phyloP scores from a whole-genome alignment of 2,329 filamentous ascomycete genomes.

The Trichoderma koningii region DNA sequence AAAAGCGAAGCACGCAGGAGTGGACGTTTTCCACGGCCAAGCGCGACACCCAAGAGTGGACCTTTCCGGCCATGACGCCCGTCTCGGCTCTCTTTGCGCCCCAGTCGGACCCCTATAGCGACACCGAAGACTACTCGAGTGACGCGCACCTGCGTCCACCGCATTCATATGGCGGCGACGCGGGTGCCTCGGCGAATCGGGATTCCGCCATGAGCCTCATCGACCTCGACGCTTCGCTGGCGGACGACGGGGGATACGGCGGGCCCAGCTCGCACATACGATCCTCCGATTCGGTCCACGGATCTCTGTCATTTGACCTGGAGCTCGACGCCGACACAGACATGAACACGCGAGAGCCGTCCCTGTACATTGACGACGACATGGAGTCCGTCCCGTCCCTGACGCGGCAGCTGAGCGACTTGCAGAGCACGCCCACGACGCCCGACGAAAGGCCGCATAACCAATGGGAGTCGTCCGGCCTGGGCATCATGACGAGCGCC shows the following conservation, averaged over 20 bases:
- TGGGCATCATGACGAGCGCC: slow-evolving; percentile 23
- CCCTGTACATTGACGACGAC: slow-evolving; percentile 24
- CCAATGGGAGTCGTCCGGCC: slow-evolving; percentile 21
- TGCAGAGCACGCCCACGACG: slow-evolving; percentile 25
- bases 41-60: slow-evolving; percentile 24
- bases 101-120: slow-evolving; percentile 12
- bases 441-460: slow-evolving; percentile 25
- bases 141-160: neutral
- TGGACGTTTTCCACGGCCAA: slow-evolving; percentile 22
- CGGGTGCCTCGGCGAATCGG: slow-evolving; percentile 38
- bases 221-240: slow-evolving; percentile 24
- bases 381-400: slow-evolving; percentile 25
- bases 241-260: slow-evolving; percentile 33
- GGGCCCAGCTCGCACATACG: slow-evolving; percentile 33
- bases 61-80: slow-evolving; percentile 41
- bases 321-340: slow-evolving; percentile 29
- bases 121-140: slow-evolving; percentile 5
- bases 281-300: slow-evolving; percentile 28
- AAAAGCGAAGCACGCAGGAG: slow-evolving; percentile 19
- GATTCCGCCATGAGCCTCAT: slow-evolving; percentile 30
- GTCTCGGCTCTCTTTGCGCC: slow-evolving; percentile 30
- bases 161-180: slow-evolving; percentile 18
- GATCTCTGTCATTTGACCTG: slow-evolving; percentile 27
- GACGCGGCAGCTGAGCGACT: slow-evolving; percentile 16
- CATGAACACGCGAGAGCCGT: slow-evolving; percentile 19